A percentile compares a stretch with the other conserved stretches of the same genome.
Evolutionary conservation across 2,329 filamentous ascomycete genomes (phyloP).

Genomic region (Diaporthe vaccinii): DNA sequence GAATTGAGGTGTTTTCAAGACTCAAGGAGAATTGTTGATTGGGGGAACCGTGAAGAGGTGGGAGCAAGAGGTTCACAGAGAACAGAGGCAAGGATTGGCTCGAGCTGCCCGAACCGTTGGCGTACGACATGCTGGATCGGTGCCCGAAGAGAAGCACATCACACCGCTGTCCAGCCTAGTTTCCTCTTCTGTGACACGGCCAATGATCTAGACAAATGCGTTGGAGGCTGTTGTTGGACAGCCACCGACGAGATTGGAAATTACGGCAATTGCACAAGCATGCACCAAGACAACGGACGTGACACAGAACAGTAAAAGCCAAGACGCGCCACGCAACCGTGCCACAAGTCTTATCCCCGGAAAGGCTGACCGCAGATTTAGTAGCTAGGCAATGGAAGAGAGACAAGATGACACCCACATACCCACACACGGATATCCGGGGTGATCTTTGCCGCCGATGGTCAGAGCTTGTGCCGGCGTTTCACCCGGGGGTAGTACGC

Average conservation of each 20-base stretch:
- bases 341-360: background rate
- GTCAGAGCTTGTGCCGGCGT: background rate
- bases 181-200: background rate
- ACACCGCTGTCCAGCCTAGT: background rate
- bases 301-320: background rate
- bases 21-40: background rate
- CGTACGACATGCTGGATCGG: background rate
- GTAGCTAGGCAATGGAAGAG: background rate
- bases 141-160: conserved; percentile 1
- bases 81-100: background rate
- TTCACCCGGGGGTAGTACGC: background rate
- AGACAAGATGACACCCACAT: background rate
- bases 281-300: background rate
- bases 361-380: conserved; percentile 5
- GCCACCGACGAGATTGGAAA: background rate
- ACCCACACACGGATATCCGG: background rate
- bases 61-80: background rate
- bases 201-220: background rate
- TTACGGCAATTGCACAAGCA: conserved; percentile 1
- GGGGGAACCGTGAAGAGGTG: background rate
- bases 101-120: background rate
- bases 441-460: background rate
- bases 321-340: background rate
- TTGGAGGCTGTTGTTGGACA: background rate
- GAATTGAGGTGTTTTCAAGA: background rate